phyloP scores from a whole-genome alignment of 1,139 yeast species.

The Tardiomyces depauwii region DNA sequence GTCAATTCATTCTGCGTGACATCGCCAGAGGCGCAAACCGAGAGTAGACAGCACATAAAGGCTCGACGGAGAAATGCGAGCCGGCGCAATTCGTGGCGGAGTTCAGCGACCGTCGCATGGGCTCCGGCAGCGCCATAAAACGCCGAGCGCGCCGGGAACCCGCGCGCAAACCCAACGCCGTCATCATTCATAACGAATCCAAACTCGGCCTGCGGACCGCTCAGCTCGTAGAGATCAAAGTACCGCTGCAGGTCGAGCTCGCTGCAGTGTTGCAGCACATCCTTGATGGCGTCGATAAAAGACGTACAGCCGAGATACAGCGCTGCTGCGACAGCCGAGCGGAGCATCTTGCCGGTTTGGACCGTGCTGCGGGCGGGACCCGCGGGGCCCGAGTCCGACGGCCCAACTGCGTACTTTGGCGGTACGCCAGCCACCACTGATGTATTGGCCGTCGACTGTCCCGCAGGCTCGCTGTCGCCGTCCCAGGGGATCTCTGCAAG shows the following conservation, averaged over 20 bases:
- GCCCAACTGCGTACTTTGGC: too few relatives aligned
- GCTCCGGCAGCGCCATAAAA: conserved; percentile 21
- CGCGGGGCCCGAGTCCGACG: not conserved
- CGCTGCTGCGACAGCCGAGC: conserved; percentile 22
- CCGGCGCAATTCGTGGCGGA: conserved; percentile 24
- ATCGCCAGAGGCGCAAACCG: conserved; percentile 24
- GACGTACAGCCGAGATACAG: conserved; percentile 19
- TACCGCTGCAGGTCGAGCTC: conserved; percentile 29
- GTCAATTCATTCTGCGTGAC: conserved; percentile 14
- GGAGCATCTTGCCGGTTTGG: conserved; percentile 16
- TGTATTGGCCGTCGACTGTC: conserved; percentile 4
- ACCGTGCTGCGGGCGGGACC: not conserved
- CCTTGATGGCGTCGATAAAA: conserved; percentile 18
- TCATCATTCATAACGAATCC: conserved; percentile 11
- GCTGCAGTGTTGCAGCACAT: conserved; percentile 20
- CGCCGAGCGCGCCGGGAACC: conserved; percentile 4
- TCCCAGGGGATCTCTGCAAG: conserved; percentile 6
- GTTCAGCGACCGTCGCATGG: conserved; percentile 15
- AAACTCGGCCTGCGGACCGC: conserved; percentile 14
- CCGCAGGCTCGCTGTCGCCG: conserved; percentile 5
- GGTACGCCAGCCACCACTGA: not conserved
- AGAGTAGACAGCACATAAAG: conserved; percentile 30
- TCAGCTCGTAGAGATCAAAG: conserved; percentile 31
- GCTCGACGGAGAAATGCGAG: conserved; percentile 31
- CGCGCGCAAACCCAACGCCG: conserved; percentile 10